Evolutionary conservation across 2,329 filamentous ascomycete genomes (phyloP), one percentile per base, ranked within the genome.

Genomic region (Aspergillus eucalypticola): DNA sequence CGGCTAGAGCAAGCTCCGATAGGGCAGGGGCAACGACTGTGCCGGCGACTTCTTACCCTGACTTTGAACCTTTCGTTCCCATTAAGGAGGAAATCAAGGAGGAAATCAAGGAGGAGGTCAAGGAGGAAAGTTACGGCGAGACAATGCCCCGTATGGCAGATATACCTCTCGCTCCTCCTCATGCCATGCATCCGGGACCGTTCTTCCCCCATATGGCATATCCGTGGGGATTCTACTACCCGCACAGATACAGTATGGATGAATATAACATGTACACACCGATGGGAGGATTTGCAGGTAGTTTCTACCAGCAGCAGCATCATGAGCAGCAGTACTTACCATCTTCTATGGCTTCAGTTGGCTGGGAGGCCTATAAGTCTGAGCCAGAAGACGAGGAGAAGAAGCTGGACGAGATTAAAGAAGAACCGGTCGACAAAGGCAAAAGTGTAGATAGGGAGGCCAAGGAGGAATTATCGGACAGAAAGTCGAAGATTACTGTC

Each of bases 351-450:
- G 11, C 11, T 13, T 11, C 25, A 8, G 2, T 29, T n/a, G 10
- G 3, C 13, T 74, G 71, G 71, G 58, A 63, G 27, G 62, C 63
- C 13, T 58, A 71, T 17, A 73, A 73, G 61, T 35, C 51, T 8
- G 71, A 72, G 48, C 61, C 56, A 35, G 64, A 64, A 23, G 56
- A 42, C 8, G 55, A 73, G 49, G 48, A 56, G 25, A 69, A 74
- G 25, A 51, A 55, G 11, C 27, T 21, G 5, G 49, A 60, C n/a
- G 54, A 53, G 25, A 15, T 29, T 3, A 32, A 29, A 13, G 19
- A 8, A 6, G 41, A 44, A 15, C 17, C 41, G 11, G 32, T 35
- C 32, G 32, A 35, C 32, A 13, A 35, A 3, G 32, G 32, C 11
- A 35, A 35, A 4, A 13, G 32, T 35, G 32, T 35, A 11, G 32